Percentiles rank a stretch among this genome's conserved stretches.
Evolutionary conservation across 108 stramenopile genomes (phyloP).

Genomic region (Schizochytrium sp.): DNA sequence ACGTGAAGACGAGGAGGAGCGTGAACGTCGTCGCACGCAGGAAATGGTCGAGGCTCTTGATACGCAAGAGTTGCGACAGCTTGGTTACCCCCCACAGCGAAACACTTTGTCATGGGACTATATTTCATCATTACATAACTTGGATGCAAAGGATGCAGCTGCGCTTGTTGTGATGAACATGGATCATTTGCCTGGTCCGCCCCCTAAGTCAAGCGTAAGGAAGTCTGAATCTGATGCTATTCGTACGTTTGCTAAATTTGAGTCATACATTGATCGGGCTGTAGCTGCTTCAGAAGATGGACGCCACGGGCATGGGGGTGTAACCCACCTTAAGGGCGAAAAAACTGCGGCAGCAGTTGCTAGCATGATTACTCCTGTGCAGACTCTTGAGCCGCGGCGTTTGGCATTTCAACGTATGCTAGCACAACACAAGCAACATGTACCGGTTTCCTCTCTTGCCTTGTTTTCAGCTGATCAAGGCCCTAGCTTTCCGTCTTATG

Average conservation of each 20-base stretch:
- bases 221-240: slow-evolving; percentile 4
- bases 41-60: slow-evolving; percentile 58
- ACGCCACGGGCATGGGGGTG: background rate
- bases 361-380: slow-evolving; percentile 6
- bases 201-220: slow-evolving; percentile 1
- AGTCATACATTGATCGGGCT: slow-evolving; percentile 52
- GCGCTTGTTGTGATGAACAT: slow-evolving; percentile 24
- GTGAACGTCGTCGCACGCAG: slow-evolving; percentile 32
- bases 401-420: slow-evolving; percentile 37
- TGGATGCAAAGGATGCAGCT: background rate
- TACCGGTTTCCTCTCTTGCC: slow-evolving; percentile 32
- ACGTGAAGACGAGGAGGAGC: slow-evolving; percentile 23
- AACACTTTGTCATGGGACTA: slow-evolving; percentile 21
- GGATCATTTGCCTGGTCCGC: slow-evolving; percentile 45
- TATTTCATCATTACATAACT: slow-evolving; percentile 1
- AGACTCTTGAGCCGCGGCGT: slow-evolving; percentile 11
- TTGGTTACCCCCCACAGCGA: slow-evolving; percentile 57
- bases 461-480: slow-evolving; percentile 8
- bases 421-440: slow-evolving; percentile 20
- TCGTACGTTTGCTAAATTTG: slow-evolving; percentile 55
- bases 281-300: background rate
- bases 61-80: slow-evolving; percentile 46
- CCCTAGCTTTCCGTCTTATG: background rate
- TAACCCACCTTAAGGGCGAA: background rate
- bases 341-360: background rate